Evolutionary conservation across 441 rosid species (phyloP), one percentile per base, ranked within the genome.

Genomic region (Bocquillonia castaneifolia): DNA sequence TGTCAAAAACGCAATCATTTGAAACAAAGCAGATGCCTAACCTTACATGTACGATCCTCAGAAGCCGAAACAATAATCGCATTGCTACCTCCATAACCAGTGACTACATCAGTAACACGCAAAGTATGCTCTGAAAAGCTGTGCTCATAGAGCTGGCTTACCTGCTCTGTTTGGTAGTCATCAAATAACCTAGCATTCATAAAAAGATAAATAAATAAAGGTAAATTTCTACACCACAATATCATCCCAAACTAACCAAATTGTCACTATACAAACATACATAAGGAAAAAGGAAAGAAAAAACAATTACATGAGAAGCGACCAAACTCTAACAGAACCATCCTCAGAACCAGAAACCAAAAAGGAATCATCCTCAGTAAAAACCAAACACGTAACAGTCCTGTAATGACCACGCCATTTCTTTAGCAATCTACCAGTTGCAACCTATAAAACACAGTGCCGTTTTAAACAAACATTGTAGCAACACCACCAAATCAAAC

Each of bases 31-130:
- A 50, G 48, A 37, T 3, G 67, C 52, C 77, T 69, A 70, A 86
- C 97, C 96, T 93, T 93, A 80, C 97, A 91, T 0, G 96, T 90
- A 63, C 86, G 74, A 70, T 91, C 97, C 77, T 84, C 88, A 5
- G 97, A 93, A 75, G 96, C 88, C 26, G 97, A 83, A 63, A 91
- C 79, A 22, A 90, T 79, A 72, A 85, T 65, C 23, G 96, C 91
- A 84, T 84, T 88, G 70, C 79, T 75, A 59, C 93, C 92, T 45
- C 99, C 93, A 73, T 77, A 80, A 47, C 96, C 97, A 2, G 72
- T 47, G n/a, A 79, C 89, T 58, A 88, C 68, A 72, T 92, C 97
- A 45, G 88, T 94, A n/a, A 94, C 78, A 53, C 79, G 47, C 80
- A 81, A 67, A 39, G 78, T 81, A 74, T 90, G 96, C 78, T 77